Conservation (phyloP, 2,329 filamentous ascomycete genomes). For the Aspergillus novoparasiticus region DNA sequence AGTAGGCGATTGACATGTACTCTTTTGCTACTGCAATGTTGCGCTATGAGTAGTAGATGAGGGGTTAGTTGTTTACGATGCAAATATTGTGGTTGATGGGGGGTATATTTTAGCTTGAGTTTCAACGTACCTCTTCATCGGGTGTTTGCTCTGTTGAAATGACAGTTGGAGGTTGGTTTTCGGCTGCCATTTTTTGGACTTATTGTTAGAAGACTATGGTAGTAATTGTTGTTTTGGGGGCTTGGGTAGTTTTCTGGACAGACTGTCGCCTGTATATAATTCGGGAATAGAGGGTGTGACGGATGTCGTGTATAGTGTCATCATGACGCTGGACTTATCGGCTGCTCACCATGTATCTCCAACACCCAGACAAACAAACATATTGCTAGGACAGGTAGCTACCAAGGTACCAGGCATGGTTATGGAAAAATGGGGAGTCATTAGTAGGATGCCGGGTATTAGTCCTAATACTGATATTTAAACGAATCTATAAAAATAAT, state of each 20-base stretch:
- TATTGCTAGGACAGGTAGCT: no score
- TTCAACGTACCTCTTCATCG: constrained; percentile 8
- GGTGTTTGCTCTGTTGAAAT: constrained; percentile 8
- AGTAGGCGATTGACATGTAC: constrained; percentile 43
- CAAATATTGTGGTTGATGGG: not conserved
- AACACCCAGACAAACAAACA: not conserved
- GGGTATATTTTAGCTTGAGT: not conserved
- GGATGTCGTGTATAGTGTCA: not conserved
- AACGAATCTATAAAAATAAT: no score
- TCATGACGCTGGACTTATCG: not conserved
- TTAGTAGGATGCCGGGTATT: no score
- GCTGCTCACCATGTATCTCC: not conserved
- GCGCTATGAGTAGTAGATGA: not conserved
- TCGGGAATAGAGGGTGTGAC: not conserved
- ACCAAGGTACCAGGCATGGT: no score
- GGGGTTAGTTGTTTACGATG: no score
- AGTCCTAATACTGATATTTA: no score
- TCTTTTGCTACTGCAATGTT: constrained; percentile 39
- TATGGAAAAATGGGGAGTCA: no score
- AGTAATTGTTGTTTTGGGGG: no score
- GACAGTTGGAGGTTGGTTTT: constrained; percentile 6
- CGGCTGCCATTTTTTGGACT: constrained; percentile 6
- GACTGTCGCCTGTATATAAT: not conserved
- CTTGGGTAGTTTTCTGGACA: no score
- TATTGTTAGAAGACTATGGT: not conserved